phyloP scores from a whole-genome alignment of 129 eudicot species.

The Chrysanthemum lavandulifolium region DNA sequence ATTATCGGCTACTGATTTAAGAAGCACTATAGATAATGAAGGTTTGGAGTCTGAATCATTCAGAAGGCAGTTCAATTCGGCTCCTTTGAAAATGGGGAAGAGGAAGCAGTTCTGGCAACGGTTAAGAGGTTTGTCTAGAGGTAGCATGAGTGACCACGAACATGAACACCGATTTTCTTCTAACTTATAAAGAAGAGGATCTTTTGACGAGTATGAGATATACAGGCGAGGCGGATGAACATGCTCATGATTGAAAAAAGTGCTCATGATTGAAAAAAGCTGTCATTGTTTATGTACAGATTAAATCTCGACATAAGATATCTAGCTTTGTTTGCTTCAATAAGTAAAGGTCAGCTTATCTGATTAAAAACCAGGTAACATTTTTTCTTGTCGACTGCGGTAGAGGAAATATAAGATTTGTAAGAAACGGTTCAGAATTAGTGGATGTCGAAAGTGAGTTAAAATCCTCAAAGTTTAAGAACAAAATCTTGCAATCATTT shows the following conservation, averaged over 20 bases:
- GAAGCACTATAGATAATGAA: conserved; percentile 37
- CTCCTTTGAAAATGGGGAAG: conserved; percentile 67
- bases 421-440: too few relatives aligned
- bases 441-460: too few relatives aligned
- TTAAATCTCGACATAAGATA: conserved; percentile 12
- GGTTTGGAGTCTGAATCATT: conserved; percentile 58
- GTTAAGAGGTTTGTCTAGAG: conserved; percentile 58
- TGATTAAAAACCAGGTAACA: too few relatives aligned
- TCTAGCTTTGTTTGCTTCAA: conserved; percentile 3
- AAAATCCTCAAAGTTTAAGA: too few relatives aligned
- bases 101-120: conserved; percentile 64
- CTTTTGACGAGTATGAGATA: background rate
- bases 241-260: background rate
- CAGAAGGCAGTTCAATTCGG: conserved; percentile 71
- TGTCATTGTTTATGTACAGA: conserved; percentile 8
- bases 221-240: background rate
- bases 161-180: conserved; percentile 54
- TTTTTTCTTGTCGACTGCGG: background rate
- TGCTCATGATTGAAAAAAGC: background rate
- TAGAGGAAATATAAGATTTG: too few relatives aligned
- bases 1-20: conserved; percentile 59
- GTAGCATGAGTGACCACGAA: conserved; percentile 54
- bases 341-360: too few relatives aligned
- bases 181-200: conserved; percentile 22
- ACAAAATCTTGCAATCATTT: background rate